A percentile compares a stretch with the other conserved stretches of the same genome.
phyloP scores from a whole-genome alignment of 495 filamentous ascomycete genomes.

The Penicillium pancosmium region DNA sequence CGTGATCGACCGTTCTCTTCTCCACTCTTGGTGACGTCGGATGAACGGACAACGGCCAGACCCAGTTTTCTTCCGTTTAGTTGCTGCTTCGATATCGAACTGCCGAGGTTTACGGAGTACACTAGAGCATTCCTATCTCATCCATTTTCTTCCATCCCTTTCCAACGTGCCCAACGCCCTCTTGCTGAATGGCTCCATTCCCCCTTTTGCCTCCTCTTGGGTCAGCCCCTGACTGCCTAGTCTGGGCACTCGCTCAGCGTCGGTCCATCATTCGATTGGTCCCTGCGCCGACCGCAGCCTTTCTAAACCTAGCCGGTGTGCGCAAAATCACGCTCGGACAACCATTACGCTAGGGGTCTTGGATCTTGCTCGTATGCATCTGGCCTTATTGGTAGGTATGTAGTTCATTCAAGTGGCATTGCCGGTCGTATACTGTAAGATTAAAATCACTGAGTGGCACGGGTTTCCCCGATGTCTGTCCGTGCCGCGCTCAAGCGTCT shows the following conservation, averaged over 20 bases:
- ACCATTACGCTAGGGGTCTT: constrained; percentile 6
- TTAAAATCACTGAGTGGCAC: constrained; percentile 14
- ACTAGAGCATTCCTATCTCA: neutral
- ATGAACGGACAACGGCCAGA: constrained; percentile 24
- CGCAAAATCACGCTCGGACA: constrained; percentile 4
- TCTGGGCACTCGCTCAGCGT: neutral
- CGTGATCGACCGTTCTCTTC: constrained; percentile 10
- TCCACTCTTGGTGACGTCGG: constrained; percentile 29
- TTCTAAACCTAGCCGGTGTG: constrained; percentile 11
- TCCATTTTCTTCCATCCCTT: constrained; percentile 8
- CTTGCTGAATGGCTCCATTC: neutral
- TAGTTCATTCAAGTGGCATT: constrained; percentile 23
- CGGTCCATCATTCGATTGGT: constrained; percentile 6
- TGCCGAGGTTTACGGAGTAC: constrained; percentile 20
- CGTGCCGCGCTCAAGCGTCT: constrained; percentile 15
- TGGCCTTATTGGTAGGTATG: constrained; percentile 10
- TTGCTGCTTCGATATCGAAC: constrained; percentile 7
- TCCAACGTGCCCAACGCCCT: constrained; percentile 1
- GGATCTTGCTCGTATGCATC: constrained; percentile 2
- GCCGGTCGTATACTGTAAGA: constrained; percentile 16
- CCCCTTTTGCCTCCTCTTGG: neutral
- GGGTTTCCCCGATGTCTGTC: constrained; percentile 23
- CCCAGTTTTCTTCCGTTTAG: constrained; percentile 28
- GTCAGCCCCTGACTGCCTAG: neutral
- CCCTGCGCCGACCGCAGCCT: constrained; percentile 1